Evolutionary conservation across 2,329 filamentous ascomycete species (phyloP).

Genomic region (Nemania abortiva): DNA sequence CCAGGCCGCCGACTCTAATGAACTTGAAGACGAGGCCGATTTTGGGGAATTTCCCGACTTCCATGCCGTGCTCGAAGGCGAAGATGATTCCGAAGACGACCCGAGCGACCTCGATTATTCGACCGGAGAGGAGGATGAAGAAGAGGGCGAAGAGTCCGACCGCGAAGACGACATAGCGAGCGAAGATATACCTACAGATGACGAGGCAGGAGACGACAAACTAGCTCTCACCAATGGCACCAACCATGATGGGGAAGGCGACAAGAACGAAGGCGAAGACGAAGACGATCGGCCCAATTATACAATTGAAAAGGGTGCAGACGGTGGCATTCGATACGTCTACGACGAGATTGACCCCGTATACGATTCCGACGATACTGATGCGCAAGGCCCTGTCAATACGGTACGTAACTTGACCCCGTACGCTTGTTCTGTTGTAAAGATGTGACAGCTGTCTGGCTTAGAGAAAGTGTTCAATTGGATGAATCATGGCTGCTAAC

Average conservation of each 20-base stretch:
- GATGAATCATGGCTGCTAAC: slow-evolving; percentile 21
- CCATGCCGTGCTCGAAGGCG: slow-evolving; percentile 70
- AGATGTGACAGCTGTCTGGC: neutral
- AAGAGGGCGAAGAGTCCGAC: slow-evolving; percentile 58
- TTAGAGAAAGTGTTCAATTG: neutral
- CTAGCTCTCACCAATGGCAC: slow-evolving; percentile 51
- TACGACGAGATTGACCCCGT: slow-evolving; percentile 94
- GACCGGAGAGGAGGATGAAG: slow-evolving; percentile 55
- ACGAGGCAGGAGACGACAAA: slow-evolving; percentile 54
- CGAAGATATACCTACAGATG: slow-evolving; percentile 58
- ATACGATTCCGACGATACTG: slow-evolving; percentile 96
- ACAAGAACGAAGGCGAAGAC: slow-evolving; percentile 39
- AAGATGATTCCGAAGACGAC: slow-evolving; percentile 59
- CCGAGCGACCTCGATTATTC: slow-evolving; percentile 49
- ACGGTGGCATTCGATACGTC: slow-evolving; percentile 89
- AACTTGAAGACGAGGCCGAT: slow-evolving; percentile 57
- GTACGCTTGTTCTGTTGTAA: neutral
- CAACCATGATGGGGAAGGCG: slow-evolving; percentile 53
- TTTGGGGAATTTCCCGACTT: slow-evolving; percentile 61
- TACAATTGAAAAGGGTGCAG: slow-evolving; percentile 79
- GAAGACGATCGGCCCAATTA: slow-evolving; percentile 58
- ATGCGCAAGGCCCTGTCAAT: slow-evolving; percentile 82
- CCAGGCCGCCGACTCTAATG: slow-evolving; percentile 60
- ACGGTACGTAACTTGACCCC: slow-evolving; percentile 60
- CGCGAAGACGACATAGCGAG: slow-evolving; percentile 55